Evolutionary conservation across 129 eudicot species (phyloP), one percentile per base, ranked within the genome.

Genomic region (Pseudognaphalium luteoalbum): DNA sequence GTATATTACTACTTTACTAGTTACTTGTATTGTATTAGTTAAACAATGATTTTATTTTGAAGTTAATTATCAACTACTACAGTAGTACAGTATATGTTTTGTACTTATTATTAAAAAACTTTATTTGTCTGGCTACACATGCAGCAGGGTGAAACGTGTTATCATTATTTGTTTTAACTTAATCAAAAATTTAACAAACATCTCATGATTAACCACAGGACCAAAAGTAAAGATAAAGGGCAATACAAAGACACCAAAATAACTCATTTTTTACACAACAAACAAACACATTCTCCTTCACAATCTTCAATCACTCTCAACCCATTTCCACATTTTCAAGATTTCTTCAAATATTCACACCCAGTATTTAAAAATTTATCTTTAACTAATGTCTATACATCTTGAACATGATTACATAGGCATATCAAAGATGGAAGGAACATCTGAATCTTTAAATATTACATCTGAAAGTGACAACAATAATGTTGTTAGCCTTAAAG

Each of bases 331-430:
- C 16, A 57, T 0, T 66, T 51, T 28, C 50, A 68, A 75, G 20
- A 1, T 29, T 50, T 65, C 72, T 51, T 76, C 72, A 75, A 56
- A 14, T 22, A 30, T 56, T 68, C 50, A 20, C 20, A 22, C 32
- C 30, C 76, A 60, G 54, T 44, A 15, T 76, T 6, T 17, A 76
- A 41, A 56, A 32, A 35, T 59, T 37, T 4, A 78, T 37, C 62
- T 7, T 19, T 25, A 22, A 64, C 32, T 54, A 42, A 91, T 88
- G 97, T 87, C 92, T 86, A 54, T 61, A 41, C 88, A 92, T 72
- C 82, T 85, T 20, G 96, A 91, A 79, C 91, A 88, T 63, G 91
- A 90, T 77, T 88, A 86, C 81, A 88, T 86, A 88, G 94, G 92
- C 62, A 83, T 90, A 81, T 72, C 90, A 75, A 88, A 84, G 74